Evolutionary conservation across 2,329 filamentous ascomycete species (phyloP).

Genomic region (Orbilia blumenaviensis): DNA sequence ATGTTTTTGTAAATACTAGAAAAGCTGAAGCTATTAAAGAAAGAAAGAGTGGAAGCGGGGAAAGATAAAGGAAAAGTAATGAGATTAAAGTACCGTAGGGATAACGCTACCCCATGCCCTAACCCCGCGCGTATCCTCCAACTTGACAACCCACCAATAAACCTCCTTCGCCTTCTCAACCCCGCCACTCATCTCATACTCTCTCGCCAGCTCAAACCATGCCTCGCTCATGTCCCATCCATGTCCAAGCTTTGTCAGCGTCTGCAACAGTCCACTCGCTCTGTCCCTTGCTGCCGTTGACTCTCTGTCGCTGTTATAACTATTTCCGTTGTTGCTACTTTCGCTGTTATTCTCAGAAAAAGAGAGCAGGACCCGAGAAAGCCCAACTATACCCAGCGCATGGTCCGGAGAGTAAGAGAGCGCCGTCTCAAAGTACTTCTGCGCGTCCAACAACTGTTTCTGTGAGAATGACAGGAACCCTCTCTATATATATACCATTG

Average conservation of each 20-base stretch:
- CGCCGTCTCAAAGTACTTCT: slow-evolving; percentile 81
- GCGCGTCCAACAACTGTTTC: slow-evolving; percentile 72
- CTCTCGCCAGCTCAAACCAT: slow-evolving; percentile 87
- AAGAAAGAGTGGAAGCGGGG: too few species aligned
- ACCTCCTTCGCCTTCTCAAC: slow-evolving; percentile 88
- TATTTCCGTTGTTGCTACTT: too few species aligned
- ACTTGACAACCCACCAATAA: slow-evolving; percentile 95
- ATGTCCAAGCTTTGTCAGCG: slow-evolving; percentile 81
- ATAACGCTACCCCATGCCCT: slow-evolving; percentile 77
- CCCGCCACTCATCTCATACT: slow-evolving; percentile 87
- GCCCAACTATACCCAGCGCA: slow-evolving; percentile 77
- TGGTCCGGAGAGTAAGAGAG: slow-evolving; percentile 83
- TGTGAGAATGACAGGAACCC: slow-evolving; percentile 74
- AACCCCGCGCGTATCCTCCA: slow-evolving; percentile 84
- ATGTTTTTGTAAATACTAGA: too few species aligned
- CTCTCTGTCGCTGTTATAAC: slow-evolving; percentile 49
- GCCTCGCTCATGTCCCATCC: slow-evolving; percentile 94
- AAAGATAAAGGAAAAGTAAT: background rate
- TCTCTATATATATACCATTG: slow-evolving; percentile 64
- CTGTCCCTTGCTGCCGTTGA: slow-evolving; percentile 91
- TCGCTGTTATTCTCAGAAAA: too few species aligned
- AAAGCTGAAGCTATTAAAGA: too few species aligned
- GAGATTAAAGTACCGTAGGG: slow-evolving; percentile 54
- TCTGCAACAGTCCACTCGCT: slow-evolving; percentile 82
- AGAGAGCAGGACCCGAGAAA: slow-evolving; percentile 81